Evolutionary conservation across 2,329 filamentous ascomycete genomes (phyloP).

Genomic region (Fusarium sp.): DNA sequence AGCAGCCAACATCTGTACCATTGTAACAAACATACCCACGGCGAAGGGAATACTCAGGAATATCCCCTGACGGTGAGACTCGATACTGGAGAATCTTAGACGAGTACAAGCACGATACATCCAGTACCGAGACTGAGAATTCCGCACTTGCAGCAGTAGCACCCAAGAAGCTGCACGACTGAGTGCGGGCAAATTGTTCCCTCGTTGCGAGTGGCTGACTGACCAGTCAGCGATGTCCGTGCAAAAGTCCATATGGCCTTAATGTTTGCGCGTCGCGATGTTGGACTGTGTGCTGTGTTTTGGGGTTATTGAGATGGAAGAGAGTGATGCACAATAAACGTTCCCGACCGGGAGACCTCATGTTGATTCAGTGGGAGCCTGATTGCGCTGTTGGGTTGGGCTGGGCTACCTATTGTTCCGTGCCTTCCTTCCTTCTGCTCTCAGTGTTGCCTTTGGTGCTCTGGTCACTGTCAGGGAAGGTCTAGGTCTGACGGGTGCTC

Average conservation of each 20-base stretch:
- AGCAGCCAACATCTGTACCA: conserved; percentile 19
- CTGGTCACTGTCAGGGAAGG: not conserved
- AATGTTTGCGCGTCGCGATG: conserved; percentile 13
- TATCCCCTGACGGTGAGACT: conserved; percentile 3
- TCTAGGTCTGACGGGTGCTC: conserved; percentile 3
- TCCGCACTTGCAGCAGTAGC: conserved; percentile 44
- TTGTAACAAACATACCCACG: conserved; percentile 8
- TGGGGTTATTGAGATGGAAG: conserved; percentile 20
- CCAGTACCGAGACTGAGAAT: conserved; percentile 16
- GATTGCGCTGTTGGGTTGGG: not conserved
- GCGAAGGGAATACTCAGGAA: conserved; percentile 12
- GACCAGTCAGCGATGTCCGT: conserved; percentile 37
- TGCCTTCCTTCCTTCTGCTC: not conserved
- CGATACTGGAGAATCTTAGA: conserved; percentile 33
- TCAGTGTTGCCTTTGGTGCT: not conserved
- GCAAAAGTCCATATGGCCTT: conserved; percentile 13
- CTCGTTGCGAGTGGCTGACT: conserved; percentile 28
- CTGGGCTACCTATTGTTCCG: conserved; percentile 7
- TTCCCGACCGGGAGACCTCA: conserved; percentile 1
- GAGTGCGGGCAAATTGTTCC: conserved; percentile 26
- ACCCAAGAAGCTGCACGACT: conserved; percentile 40
- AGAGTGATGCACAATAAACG: conserved; percentile 19
- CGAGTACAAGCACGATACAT: conserved; percentile 44
- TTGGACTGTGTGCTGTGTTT: conserved; percentile 20
- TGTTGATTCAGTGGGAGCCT: not conserved